Conservation (phyloP, 2,329 filamentous ascomycete genomes). For the Fusarium sp. region DNA sequence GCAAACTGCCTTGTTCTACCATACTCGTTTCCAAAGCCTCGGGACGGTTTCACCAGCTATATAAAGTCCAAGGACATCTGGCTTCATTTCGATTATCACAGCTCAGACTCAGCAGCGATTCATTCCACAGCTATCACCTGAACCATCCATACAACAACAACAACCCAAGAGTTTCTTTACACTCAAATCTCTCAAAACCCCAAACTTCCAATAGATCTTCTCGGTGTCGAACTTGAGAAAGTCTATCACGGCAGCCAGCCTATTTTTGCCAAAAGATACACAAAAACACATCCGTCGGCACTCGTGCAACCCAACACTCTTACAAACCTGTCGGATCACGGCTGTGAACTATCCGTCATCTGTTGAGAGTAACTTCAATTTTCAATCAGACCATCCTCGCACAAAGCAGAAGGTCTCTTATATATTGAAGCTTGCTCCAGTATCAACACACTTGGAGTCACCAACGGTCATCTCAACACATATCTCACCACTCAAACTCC, state of each 20-base stretch:
- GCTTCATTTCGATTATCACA: conserved; percentile 28
- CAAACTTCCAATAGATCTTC: conserved; percentile 5
- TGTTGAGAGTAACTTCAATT: conserved; percentile 21
- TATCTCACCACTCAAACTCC: not conserved
- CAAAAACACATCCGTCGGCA: conserved; percentile 38
- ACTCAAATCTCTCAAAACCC: not conserved
- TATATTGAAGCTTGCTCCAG: conserved; percentile 25
- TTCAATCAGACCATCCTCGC: conserved; percentile 25
- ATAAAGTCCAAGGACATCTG: conserved; percentile 41
- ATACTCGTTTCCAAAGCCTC: conserved; percentile 39
- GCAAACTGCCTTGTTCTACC: conserved; percentile 43
- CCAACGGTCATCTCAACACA: not conserved
- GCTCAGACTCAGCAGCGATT: conserved; percentile 35
- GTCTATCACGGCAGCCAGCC: conserved; percentile 29
- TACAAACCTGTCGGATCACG: conserved; percentile 43
- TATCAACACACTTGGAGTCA: not conserved
- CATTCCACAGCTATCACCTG: conserved; percentile 10
- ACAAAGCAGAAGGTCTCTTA: conserved; percentile 17
- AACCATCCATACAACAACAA: conserved; percentile 3
- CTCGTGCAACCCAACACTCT: conserved; percentile 35
- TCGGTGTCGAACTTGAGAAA: conserved; percentile 9
- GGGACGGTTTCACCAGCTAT: conserved; percentile 45
- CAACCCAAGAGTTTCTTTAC: not conserved
- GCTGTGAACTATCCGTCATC: conserved; percentile 36
- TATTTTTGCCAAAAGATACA: conserved; percentile 35